Conservation (phyloP, 2,329 filamentous ascomycete genomes). For the Apiospora marii region DNA sequence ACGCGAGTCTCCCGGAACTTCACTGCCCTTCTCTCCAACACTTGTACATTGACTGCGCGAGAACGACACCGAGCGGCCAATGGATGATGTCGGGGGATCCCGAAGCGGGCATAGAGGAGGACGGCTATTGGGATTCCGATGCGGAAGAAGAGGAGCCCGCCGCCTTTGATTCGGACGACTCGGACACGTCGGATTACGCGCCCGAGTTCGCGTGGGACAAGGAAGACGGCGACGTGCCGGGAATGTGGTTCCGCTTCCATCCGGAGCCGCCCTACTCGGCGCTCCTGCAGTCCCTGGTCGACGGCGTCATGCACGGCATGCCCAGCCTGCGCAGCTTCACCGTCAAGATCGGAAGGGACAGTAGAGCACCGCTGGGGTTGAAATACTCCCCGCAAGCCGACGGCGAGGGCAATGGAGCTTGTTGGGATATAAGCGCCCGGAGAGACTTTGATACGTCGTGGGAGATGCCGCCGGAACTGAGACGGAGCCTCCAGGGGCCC, state of each 20-base stretch:
- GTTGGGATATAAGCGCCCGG: neutral
- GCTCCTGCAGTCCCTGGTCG: conserved; percentile 18
- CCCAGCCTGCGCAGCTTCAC: neutral
- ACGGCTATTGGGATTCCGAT: neutral
- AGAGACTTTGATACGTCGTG: conserved; percentile 23
- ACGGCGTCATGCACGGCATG: neutral
- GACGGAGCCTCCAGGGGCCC: neutral
- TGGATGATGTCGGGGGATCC: conserved; percentile 24
- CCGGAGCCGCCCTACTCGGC: neutral
- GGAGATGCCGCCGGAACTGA: conserved; percentile 1
- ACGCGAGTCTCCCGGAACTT: neutral
- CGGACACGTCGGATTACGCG: conserved; percentile 25
- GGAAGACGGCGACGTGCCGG: conserved; percentile 12
- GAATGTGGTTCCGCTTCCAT: neutral
- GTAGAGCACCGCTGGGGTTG: neutral
- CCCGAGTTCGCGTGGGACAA: conserved; percentile 24
- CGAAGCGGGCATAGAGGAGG: neutral
- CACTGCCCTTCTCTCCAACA: conserved; percentile 21
- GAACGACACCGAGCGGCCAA: neutral
- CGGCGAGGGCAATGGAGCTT: neutral
- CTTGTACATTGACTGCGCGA: neutral
- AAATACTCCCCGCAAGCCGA: neutral
- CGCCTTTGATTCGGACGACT: conserved; percentile 24
- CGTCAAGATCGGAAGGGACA: neutral
- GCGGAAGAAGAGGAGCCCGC: neutral